A percentile compares a stretch with the other conserved stretches of the same genome.
Conservation (phyloP, 1,284 basidiomycete species). For the Austropuccinia psidii region DNA sequence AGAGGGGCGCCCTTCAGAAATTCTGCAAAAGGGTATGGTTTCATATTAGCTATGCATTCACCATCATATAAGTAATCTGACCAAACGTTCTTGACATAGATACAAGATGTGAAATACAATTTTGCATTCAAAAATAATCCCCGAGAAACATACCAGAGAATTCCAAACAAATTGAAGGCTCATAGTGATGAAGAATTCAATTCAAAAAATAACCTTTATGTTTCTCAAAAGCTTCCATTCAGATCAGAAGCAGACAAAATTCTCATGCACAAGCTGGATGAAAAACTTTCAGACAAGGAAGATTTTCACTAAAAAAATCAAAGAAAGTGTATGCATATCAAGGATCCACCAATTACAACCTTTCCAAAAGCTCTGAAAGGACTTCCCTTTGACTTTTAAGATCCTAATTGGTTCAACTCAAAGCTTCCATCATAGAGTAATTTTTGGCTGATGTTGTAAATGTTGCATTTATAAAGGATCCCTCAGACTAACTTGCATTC, state of each 20-base stretch:
- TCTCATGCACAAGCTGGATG: not conserved
- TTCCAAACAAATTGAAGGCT: not conserved
- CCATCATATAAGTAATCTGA: too few species aligned
- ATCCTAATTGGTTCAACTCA: not conserved
- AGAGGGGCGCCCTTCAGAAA: too few species aligned
- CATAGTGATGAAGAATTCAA: constrained; percentile 10
- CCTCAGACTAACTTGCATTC: too few species aligned
- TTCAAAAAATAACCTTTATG: not conserved
- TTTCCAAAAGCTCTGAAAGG: constrained; percentile 2
- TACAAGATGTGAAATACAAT: not conserved
- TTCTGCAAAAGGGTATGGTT: too few species aligned
- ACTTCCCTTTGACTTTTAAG: constrained; percentile 6
- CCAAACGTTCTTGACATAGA: too few species aligned
- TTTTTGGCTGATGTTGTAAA: not conserved
- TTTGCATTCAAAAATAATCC: not conserved
- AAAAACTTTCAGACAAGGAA: not conserved
- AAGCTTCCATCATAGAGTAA: not conserved
- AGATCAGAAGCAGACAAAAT: not conserved
- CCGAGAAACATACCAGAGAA: not conserved
- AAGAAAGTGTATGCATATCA: not conserved
- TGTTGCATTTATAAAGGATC: not conserved
- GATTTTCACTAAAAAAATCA: too few species aligned
- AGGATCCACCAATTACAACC: not conserved
- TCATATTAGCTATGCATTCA: too few species aligned
- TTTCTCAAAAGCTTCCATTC: not conserved